Base-by-base conservation (phyloP, 2,329 filamentous ascomycete species). In the Epichloe hybrida region DNA sequence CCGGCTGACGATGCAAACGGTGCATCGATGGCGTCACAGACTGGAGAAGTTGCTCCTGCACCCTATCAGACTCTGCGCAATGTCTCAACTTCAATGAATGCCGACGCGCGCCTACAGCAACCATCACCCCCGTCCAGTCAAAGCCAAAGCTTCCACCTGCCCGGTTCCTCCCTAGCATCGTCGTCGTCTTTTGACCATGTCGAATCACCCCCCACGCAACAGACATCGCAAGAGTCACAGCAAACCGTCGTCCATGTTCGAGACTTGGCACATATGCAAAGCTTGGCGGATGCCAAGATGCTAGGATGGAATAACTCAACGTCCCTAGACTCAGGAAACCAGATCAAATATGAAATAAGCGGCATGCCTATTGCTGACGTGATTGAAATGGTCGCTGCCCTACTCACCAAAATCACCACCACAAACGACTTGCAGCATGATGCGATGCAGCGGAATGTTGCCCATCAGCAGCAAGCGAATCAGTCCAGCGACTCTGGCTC, bases 311-410 rank as follows among this genome's bases (percentile, higher is more conserved):
- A 69, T 50, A 69, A 69, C 2, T 58, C 75, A 56, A 70, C 76
- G 59, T 72, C 71, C 51, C 66, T 73, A 51, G 74, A 47, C 17
- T 38, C 73, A 56, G 76, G 73, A 53, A 69, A 72, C 12, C 74
- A 74, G 55, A 77, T 76, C 69, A 81, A 80, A 64, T 98, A 95
- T 65, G 93, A 97, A 67, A 96, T 98, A 60, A 96, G 90, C 69
- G 86, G 81, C 49, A 97, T 98, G 91, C 93, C 93, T 49, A 94
- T 97, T 50, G 82, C 85, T 57, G 91, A 98, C 63, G 88, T 98
- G 58, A 98, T 98, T 64, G 91, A 97, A 68, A 97, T 98, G 93
- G 93, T 98, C 4, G 93, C 93, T 4, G 93, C 90, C 6, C 77
- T 98, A 23, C 74, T 98, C 55, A 95, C 91, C 51, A 97, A 97